phyloP scores from a whole-genome alignment of 129 eudicot genomes.

The Artemisia argyi region DNA sequence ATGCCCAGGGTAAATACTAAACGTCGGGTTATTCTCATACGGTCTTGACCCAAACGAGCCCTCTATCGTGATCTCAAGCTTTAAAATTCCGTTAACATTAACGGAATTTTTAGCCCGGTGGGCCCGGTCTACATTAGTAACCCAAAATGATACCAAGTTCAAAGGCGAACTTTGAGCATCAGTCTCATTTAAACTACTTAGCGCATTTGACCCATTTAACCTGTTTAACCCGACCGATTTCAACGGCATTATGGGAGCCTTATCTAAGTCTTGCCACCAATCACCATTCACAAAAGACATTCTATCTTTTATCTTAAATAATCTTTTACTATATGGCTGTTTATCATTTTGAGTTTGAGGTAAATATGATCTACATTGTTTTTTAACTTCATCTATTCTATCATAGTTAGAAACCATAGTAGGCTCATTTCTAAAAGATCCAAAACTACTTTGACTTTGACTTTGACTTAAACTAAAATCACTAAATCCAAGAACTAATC shows the following conservation, averaged over 20 bases:
- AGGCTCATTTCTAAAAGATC: slow-evolving; percentile 27
- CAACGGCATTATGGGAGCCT: slow-evolving; percentile 81
- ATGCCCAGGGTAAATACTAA: slow-evolving; percentile 63
- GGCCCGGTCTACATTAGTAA: slow-evolving; percentile 60
- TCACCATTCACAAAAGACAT: slow-evolving; percentile 81
- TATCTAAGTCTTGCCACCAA: slow-evolving; percentile 74
- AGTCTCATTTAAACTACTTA: slow-evolving; percentile 12
- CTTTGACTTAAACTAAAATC: not conserved
- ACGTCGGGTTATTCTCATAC: slow-evolving; percentile 42
- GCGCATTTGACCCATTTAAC: slow-evolving; percentile 15
- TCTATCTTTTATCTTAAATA: slow-evolving; percentile 47
- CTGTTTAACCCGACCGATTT: slow-evolving; percentile 7
- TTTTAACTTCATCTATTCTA: slow-evolving; percentile 61
- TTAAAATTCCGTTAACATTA: slow-evolving; percentile 56
- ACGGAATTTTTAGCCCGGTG: slow-evolving; percentile 57
- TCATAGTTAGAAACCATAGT: slow-evolving; percentile 51
- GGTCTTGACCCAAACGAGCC: slow-evolving; percentile 50
- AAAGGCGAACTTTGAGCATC: slow-evolving; percentile 41
- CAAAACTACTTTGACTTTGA: not conserved
- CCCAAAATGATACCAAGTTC: slow-evolving; percentile 71
- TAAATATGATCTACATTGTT: slow-evolving; percentile 52
- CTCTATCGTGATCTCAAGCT: slow-evolving; percentile 51
- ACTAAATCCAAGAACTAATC: slow-evolving; percentile 28
- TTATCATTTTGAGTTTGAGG: slow-evolving; percentile 46
- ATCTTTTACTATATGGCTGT: slow-evolving; percentile 47